These are phyloP conservation scores for Penicillium freii DNA, from an alignment of 2,329 filamentous ascomycete species.

Conservation along the genomic window DNA sequence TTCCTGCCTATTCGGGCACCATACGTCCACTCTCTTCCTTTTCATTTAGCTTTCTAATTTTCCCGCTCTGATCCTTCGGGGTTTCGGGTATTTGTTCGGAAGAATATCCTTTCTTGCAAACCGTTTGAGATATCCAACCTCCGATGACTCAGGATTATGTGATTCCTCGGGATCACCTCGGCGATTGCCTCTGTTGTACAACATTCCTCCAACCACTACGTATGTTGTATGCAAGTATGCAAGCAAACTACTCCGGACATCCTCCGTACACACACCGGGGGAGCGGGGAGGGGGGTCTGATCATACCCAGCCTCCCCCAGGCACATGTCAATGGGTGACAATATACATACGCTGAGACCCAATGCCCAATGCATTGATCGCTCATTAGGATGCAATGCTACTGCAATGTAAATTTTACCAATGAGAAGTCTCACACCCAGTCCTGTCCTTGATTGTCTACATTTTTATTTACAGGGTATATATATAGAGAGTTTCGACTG, in stretches of 20 bases:
- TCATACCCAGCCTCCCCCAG: not conserved
- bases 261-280: not conserved
- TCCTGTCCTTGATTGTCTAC: not conserved
- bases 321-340: not conserved
- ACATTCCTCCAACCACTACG: not conserved
- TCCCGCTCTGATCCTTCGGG: not conserved
- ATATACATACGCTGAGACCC: not conserved
- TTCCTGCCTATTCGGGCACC: slow-evolving; percentile 17
- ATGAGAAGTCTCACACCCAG: not conserved
- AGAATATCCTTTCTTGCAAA: not conserved
- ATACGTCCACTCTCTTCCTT: slow-evolving; percentile 1
- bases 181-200: not conserved
- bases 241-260: not conserved
- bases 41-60: not conserved
- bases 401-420: not conserved
- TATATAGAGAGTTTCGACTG: not conserved
- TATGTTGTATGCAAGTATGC: not conserved
- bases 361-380: slow-evolving; percentile 2
- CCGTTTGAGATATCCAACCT: not conserved
- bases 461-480: not conserved
- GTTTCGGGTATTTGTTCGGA: not conserved
- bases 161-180: not conserved
- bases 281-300: not conserved
- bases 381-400: not conserved
- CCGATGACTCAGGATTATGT: not conserved